phyloP scores from a whole-genome alignment of 1,139 yeast species.

The Kodamaea ohmeri region DNA sequence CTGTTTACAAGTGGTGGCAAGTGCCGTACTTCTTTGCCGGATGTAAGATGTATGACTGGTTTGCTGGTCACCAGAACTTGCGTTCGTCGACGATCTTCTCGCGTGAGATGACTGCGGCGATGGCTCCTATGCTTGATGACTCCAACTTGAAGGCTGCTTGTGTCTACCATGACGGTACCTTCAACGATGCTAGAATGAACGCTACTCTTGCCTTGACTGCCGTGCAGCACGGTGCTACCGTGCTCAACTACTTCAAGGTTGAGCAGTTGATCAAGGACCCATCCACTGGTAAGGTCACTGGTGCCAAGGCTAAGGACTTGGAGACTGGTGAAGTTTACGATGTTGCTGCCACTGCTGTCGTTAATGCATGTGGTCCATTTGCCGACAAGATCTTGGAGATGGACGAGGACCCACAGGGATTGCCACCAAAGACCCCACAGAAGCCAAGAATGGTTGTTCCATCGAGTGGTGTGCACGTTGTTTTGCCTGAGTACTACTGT shows the following conservation, averaged over 20 bases:
- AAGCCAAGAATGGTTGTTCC: slow-evolving; percentile 85
- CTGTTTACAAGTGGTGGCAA: slow-evolving; percentile 95
- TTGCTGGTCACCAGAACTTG: slow-evolving; percentile 87
- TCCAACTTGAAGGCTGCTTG: slow-evolving; percentile 82
- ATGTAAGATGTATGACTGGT: slow-evolving; percentile 87
- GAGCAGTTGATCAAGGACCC: slow-evolving; percentile 65
- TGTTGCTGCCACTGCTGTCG: slow-evolving; percentile 69
- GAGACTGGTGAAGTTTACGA: slow-evolving; percentile 65
- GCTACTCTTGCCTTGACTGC: slow-evolving; percentile 85
- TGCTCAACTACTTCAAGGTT: slow-evolving; percentile 83
- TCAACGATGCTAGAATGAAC: slow-evolving; percentile 91
- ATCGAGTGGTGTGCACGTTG: slow-evolving; percentile 89
- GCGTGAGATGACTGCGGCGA: slow-evolving; percentile 62
- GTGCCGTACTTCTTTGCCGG: slow-evolving; percentile 93
- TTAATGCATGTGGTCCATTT: slow-evolving; percentile 95
- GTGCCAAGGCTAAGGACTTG: slow-evolving; percentile 72
- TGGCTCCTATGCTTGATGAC: slow-evolving; percentile 86
- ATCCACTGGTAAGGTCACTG: slow-evolving; percentile 54
- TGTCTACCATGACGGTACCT: slow-evolving; percentile 93
- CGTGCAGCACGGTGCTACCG: slow-evolving; percentile 83
- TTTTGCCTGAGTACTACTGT: slow-evolving; percentile 89
- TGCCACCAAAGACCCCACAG: slow-evolving; percentile 51
- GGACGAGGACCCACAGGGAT: slow-evolving; percentile 71
- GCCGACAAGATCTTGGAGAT: slow-evolving; percentile 81
- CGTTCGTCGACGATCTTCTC: slow-evolving; percentile 75